Evolutionary conservation across 2,329 filamentous ascomycete species (phyloP).

Genomic region (Mycosphaerella arachidis): DNA sequence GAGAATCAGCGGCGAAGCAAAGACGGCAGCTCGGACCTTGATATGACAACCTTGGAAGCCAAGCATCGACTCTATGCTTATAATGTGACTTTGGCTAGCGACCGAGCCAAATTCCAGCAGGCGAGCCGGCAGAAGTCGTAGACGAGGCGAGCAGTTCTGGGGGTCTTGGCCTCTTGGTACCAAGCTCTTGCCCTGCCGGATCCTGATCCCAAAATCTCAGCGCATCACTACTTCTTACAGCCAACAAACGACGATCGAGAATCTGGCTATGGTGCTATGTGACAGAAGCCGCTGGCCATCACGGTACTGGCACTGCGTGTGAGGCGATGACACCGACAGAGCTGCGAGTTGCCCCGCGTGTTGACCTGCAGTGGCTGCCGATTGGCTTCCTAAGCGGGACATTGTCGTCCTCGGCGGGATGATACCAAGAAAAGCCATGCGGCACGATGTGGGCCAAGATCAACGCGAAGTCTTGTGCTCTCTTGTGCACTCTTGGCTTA

Average conservation of each 20-base stretch:
- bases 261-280: too few species aligned
- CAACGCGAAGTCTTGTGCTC: slow-evolving; percentile 16
- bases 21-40: too few species aligned
- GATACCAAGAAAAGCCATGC: slow-evolving; percentile 11
- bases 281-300: neutral
- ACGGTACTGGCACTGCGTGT: neutral
- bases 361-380: slow-evolving; percentile 1
- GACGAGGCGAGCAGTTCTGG: too few species aligned
- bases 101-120: too few species aligned
- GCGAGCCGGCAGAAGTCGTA: too few species aligned
- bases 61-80: too few species aligned
- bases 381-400: slow-evolving; percentile 15
- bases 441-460: slow-evolving; percentile 12
- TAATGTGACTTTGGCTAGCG: too few species aligned
- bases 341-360: slow-evolving; percentile 1
- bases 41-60: too few species aligned
- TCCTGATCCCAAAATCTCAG: too few species aligned
- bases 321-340: neutral
- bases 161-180: too few species aligned
- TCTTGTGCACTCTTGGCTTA: slow-evolving; percentile 19
- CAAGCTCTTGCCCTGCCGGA: too few species aligned
- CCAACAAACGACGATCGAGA: neutral
- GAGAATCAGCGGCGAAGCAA: too few species aligned
- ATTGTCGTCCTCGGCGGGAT: neutral
- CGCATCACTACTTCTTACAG: neutral